Evolutionary conservation across 2,329 filamentous ascomycete species (phyloP).

Genomic region (Mariannaea sp.): DNA sequence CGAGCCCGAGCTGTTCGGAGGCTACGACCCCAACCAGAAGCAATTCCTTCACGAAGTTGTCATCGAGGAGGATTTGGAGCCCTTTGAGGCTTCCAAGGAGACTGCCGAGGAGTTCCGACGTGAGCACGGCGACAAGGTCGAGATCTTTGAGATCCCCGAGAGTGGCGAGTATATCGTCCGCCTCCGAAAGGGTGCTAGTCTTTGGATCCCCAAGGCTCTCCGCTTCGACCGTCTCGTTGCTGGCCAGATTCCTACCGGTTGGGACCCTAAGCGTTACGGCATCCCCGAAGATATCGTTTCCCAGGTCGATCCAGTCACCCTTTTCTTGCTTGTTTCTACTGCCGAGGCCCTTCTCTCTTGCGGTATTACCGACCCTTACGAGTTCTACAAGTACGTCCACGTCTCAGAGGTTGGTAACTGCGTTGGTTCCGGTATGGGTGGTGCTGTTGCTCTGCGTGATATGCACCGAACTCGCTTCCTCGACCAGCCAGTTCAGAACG

Average conservation of each 20-base stretch:
- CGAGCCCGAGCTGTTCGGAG: constrained; percentile 94
- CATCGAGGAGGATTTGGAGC: constrained; percentile 94
- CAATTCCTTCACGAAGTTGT: constrained; percentile 97
- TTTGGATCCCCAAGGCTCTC: constrained; percentile 96
- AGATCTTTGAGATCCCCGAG: constrained; percentile 93
- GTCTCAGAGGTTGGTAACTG: constrained; percentile 98
- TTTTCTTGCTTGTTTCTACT: constrained; percentile 93
- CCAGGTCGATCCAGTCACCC: constrained; percentile 94
- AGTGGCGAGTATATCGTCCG: constrained; percentile 94
- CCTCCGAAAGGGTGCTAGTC: constrained; percentile 90
- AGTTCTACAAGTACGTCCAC: constrained; percentile 99
- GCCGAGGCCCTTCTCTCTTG: constrained; percentile 88
- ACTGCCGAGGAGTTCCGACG: constrained; percentile 97
- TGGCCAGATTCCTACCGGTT: constrained; percentile 94
- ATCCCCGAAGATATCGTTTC: constrained; percentile 97
- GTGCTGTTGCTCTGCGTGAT: constrained; percentile 85
- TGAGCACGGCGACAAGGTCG: constrained; percentile 95
- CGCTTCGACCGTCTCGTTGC: constrained; percentile 97
- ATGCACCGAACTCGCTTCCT: constrained; percentile 99
- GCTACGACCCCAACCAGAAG: constrained; percentile 98
- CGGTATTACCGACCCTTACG: constrained; percentile 97
- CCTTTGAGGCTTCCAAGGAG: constrained; percentile 96
- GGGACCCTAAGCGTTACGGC: constrained; percentile 96
- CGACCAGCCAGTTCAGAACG: constrained; percentile 96
- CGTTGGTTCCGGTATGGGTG: constrained; percentile 97